Base-by-base conservation (phyloP, 768 basidiomycete species). In the Ramaria sp. region DNA sequence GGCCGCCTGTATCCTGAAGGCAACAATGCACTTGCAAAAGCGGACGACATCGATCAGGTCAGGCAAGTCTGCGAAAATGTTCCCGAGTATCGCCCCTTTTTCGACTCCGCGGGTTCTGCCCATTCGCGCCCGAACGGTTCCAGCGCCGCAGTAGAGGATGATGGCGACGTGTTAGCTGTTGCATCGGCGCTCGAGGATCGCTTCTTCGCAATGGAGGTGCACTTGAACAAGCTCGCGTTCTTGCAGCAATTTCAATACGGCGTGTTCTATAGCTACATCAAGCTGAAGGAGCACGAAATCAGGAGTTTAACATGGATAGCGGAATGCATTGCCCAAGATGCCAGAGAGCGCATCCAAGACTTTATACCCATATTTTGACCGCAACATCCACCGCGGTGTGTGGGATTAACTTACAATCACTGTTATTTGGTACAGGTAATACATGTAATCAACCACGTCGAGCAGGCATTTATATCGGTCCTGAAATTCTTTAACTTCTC, bases 291-390 rank as follows among this genome's bases (percentile, higher is more conserved):
- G 71, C 87, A 91, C 74, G 90, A 93, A 72, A 87, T 91, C 60
- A 76, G 89, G 60, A 91, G 88, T 64, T 64, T 93, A 63, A 90
- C 87, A 30, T 92, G 90, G 91, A 93, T 96, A 71, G 91, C 92
- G 54, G 95, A 98, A 74, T 97, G 95, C 71, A 96, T 98, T 63
- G 93, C 93, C 9, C 95, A 97, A 75, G 86, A 95, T 72, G 92
- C 93, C 45, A 84, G 86, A 71, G 91, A 96, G 66, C 83, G 95
- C 73, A 92, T 98, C 73, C 84, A 91, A 67, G 91, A 95, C 72
- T 93, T 85, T 72, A 92, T 94, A 76, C 85, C 89, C 64, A 86
- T 91, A 60, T 91, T 91, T 68, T 93, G 73, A 82, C 38, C 47
- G 37, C 22, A 12, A 4, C 24, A 7, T 7, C 22, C 15, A 20